Evolutionary conservation across 2,329 filamentous ascomycete genomes (phyloP).

Genomic region (Aspergillus costaricaensis): DNA sequence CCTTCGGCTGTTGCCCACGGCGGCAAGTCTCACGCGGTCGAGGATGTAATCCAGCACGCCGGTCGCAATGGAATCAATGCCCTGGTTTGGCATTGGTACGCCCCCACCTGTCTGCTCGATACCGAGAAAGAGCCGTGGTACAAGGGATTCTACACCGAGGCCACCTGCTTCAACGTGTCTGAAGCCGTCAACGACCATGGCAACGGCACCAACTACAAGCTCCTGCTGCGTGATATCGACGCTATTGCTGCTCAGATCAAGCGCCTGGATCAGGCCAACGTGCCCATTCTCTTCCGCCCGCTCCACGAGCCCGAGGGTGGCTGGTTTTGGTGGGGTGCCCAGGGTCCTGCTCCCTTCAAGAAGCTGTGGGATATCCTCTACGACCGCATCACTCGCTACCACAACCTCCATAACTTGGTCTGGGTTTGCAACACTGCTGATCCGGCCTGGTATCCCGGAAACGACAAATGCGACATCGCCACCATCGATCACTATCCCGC

Average conservation of each 20-base stretch:
- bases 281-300: background rate
- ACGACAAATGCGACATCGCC: constrained; percentile 14
- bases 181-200: background rate
- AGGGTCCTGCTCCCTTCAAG: constrained; percentile 8
- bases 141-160: constrained; percentile 14
- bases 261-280: constrained; percentile 1
- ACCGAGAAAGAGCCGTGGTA: constrained; percentile 8
- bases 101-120: constrained; percentile 8
- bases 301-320: background rate
- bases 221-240: constrained; percentile 15
- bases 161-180: constrained; percentile 12
- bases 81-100: constrained; percentile 15
- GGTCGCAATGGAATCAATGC: constrained; percentile 12
- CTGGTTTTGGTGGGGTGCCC: constrained; percentile 7
- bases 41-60: constrained; percentile 11
- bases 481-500: constrained; percentile 12
- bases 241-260: constrained; percentile 1
- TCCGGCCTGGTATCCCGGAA: constrained; percentile 13
- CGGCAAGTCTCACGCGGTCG: constrained; percentile 3
- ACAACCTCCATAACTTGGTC: constrained; percentile 12
- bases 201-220: constrained; percentile 11
- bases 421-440: constrained; percentile 15
- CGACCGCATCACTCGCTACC: constrained; percentile 7
- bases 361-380: constrained; percentile 13
- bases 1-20: constrained; percentile 5